Base-by-base conservation (phyloP, 208 protist species). In the Trypanosoma mega region DNA sequence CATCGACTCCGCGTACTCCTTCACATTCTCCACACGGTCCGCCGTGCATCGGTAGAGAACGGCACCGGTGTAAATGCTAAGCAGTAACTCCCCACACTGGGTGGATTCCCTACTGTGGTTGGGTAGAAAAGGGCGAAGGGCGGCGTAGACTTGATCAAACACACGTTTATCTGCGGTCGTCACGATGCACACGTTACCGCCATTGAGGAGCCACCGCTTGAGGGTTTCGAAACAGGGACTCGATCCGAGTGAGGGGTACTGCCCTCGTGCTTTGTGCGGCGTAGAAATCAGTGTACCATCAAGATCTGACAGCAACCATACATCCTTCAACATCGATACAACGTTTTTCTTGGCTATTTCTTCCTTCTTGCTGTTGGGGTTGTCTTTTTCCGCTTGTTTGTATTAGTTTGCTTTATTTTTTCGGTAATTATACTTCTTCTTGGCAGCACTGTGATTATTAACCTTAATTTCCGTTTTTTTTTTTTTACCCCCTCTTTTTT, bases 261-360 rank as follows among this genome's bases (percentile, higher is more conserved):
- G 59, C 16, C 88, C 88, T n/a, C 83, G 47, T 1, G 88, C 88
- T 54, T 92, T 94, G 72, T 92, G 85, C 7, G 88, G 88, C 1
- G 88, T 94, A 14, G 80, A 76, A 34, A 92, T 77, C 16, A 94
- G 72, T 18, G 88, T 94, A 20, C 88, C 88, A 34, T 94, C 88
- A 20, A 94, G 59, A 57, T 94, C 88, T 2, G 80, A 39, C 30
- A 94, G 81, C 14, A 94, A 53, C 85, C 88, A 94, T 46, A 68
- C 82, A 49, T 71, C 74, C 0, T 62, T 41, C 3, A 94, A 62
- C 84, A 94, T 89, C 9, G 55, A 5, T 0, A 39, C 9, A 45
- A 11, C 9, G 51, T 33, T 16, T 31, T 46, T 2, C 37, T 34
- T 26, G 30, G 9, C 44, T 61, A 26, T 50, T 24, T 36, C 37